Percentiles rank a stretch among this genome's conserved stretches.
phyloP scores from a whole-genome alignment of 148 eudicot species.

The Linanthus parryae region DNA sequence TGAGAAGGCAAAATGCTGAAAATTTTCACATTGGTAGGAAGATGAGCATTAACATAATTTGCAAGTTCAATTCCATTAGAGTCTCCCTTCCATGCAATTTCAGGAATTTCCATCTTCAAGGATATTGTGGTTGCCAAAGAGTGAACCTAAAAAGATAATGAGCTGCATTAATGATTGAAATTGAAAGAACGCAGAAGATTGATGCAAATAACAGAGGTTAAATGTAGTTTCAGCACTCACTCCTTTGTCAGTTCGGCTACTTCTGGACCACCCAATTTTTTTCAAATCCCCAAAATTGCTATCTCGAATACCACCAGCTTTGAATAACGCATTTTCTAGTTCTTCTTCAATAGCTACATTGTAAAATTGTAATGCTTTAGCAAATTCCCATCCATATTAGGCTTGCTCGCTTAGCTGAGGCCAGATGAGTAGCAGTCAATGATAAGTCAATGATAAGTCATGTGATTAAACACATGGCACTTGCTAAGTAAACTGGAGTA shows the following conservation, averaged over 20 bases:
- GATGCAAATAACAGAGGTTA: too few relatives aligned
- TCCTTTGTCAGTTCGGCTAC: constrained; percentile 95
- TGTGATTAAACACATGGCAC: too few relatives aligned
- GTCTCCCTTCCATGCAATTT: constrained; percentile 73
- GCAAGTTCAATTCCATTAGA: constrained; percentile 76
- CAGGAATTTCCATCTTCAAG: constrained; percentile 89
- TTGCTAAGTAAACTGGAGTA: too few relatives aligned
- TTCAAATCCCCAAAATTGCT: constrained; percentile 73
- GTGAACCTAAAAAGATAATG: constrained; percentile 74
- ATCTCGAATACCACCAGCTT: constrained; percentile 80
- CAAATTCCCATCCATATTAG: constrained; percentile 9
- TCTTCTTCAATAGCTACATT: constrained; percentile 78
- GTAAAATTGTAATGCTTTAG: constrained; percentile 26
- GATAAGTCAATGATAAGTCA: too few relatives aligned
- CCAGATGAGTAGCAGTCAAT: too few relatives aligned
- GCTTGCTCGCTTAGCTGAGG: too few relatives aligned
- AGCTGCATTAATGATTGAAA: too few relatives aligned
- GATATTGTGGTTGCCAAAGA: constrained; percentile 88
- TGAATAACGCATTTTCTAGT: constrained; percentile 70
- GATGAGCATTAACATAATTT: constrained; percentile 53
- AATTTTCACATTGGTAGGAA: constrained; percentile 66
- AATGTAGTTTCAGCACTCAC: constrained; percentile 33
- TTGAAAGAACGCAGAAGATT: too few relatives aligned
- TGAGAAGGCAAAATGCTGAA: constrained; percentile 83
- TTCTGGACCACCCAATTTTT: constrained; percentile 81